Base-by-base conservation (phyloP, 257 asterid species). In the Scutellaria baicalensis region DNA sequence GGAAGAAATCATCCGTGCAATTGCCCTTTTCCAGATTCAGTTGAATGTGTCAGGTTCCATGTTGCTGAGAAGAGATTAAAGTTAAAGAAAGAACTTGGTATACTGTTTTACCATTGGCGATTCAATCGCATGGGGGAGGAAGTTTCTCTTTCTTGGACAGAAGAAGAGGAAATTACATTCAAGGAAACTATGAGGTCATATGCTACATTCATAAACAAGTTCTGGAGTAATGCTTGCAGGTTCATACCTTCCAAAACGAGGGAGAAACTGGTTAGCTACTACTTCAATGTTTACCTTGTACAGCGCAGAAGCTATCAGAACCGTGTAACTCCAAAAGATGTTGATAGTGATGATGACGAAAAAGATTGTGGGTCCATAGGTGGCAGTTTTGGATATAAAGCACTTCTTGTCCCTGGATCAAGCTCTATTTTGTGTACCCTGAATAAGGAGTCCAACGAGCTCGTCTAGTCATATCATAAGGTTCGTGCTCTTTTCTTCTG, bases 301-400 rank as follows among this genome's bases (percentile, higher is more conserved):
- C 84, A 68, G 64, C 86, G 94, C 40, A 84, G 96, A 70, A 83
- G 84, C 61, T 92, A 92, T 61, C 96, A 92, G 63, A 92, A 92
- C 65, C 86, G 96, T 49, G 92, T 81, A 14, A 82, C 77, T 44
- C 98, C 95, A 31, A 69, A 59, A 16, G 87, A 89, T 42, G 70
- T 86, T 7, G 89, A 92, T 52, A 92, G 98, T 77, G 98, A 92
- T 78, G 94, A 89, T 82, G 96, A 92, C 45, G 96, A 89, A 59
- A 84, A 69, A 36, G 85, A 75, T 21, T 79, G 84, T 69, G 97
- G 96, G 17, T 64, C 80, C n/a, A 72, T 90, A 10, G 97, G 98
- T n/a, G 86, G 65, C 60, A 55, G 78, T 66, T 84, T 86, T 45
- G 96, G 96, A 42, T 67, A 82, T 49, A 67, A 44, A 64, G 88